Conservation (phyloP, 768 basidiomycete genomes). For the Panaeolus papilionaceus region DNA sequence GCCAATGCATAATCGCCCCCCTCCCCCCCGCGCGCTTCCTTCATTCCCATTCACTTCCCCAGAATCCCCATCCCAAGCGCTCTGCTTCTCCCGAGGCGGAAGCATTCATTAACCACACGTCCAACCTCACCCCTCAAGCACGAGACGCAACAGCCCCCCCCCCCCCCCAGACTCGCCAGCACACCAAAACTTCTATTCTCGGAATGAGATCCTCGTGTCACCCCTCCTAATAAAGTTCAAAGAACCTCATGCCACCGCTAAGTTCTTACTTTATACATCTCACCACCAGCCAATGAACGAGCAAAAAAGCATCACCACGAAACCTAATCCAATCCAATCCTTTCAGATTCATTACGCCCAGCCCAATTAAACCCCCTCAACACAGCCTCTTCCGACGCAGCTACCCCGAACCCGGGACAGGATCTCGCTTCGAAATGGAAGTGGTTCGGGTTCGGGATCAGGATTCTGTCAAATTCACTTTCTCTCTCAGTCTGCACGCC, state of each 20-base stretch:
- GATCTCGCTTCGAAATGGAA: neutral
- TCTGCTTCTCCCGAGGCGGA: neutral
- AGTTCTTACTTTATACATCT: neutral
- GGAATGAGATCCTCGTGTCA: conserved; percentile 6
- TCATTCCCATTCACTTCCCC: neutral
- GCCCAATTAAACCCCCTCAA: conserved; percentile 8
- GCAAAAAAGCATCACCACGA: neutral
- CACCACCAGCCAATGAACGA: too few species aligned
- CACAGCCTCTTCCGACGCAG: neutral
- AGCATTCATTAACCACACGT: neutral
- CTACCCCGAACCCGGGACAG: neutral
- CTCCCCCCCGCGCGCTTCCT: neutral
- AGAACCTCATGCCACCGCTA: neutral
- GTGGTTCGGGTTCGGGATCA: neutral
- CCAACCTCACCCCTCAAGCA: neutral
- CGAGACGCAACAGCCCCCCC: neutral
- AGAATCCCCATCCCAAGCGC: conserved; percentile 1
- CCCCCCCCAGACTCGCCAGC: neutral
- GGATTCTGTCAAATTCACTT: neutral
- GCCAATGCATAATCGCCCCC: neutral
- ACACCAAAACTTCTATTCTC: conserved; percentile 7
- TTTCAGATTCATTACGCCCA: neutral
- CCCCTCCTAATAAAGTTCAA: neutral
- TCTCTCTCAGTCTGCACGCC: neutral
- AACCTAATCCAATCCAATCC: neutral